Conservation (phyloP, 495 filamentous ascomycete species). For the Aspergillus haitiensis region DNA sequence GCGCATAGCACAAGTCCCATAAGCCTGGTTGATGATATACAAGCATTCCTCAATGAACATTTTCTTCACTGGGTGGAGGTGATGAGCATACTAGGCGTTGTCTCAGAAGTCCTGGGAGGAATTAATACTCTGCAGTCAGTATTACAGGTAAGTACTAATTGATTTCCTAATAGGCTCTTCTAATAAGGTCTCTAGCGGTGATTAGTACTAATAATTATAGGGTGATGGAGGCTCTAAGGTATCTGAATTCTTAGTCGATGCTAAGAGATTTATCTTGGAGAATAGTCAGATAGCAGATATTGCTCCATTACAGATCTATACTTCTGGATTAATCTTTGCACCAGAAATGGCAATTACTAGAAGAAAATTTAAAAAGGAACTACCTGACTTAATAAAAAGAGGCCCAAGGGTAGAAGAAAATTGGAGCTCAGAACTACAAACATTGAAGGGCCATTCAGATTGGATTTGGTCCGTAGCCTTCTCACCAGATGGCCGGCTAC, state of each 20-base stretch:
- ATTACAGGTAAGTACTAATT: constrained; percentile 2
- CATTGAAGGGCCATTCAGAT: neutral
- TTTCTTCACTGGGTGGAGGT: constrained; percentile 51
- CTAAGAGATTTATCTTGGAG: constrained; percentile 3
- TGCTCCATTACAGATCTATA: constrained; percentile 12
- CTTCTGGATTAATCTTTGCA: constrained; percentile 6
- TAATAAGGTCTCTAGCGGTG: no score
- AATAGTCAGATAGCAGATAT: neutral
- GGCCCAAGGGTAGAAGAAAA: constrained; percentile 1
- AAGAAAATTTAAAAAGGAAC: neutral
- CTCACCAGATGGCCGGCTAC: no score
- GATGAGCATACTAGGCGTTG: constrained; percentile 37
- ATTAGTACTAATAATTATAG: neutral
- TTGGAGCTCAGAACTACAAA: constrained; percentile 7
- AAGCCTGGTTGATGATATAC: constrained; percentile 18
- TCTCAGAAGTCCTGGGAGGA: constrained; percentile 25
- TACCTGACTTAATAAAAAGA: constrained; percentile 3
- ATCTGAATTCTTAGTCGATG: constrained; percentile 5
- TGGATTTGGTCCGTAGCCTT: no score
- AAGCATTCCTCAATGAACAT: constrained; percentile 43
- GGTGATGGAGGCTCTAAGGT: neutral
- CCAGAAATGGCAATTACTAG: neutral
- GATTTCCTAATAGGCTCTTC: no score
- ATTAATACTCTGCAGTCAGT: neutral
- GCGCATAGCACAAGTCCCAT: constrained; percentile 28